Evolutionary conservation across 2,329 filamentous ascomycete genomes (phyloP).

Genomic region (Alternaria sp.): DNA sequence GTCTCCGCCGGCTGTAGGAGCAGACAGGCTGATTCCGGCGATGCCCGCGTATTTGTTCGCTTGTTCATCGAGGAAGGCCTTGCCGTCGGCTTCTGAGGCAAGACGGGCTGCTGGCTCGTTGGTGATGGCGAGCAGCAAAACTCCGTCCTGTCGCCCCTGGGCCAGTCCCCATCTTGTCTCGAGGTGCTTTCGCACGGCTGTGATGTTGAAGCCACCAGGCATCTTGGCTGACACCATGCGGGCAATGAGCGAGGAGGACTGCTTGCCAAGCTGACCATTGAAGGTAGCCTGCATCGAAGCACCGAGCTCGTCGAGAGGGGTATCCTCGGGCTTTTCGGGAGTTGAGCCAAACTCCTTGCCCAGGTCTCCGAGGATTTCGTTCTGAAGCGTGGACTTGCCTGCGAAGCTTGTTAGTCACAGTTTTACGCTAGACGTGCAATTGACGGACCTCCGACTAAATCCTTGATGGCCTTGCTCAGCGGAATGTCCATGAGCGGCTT

Average conservation of each 20-base stretch:
- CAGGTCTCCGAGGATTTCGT: slow-evolving; percentile 96
- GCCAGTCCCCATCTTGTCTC: slow-evolving; percentile 92
- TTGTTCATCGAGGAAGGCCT: slow-evolving; percentile 87
- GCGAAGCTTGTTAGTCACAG: slow-evolving; percentile 20
- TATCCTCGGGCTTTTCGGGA: slow-evolving; percentile 98
- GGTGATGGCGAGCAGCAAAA: slow-evolving; percentile 85
- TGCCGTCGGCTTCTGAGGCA: slow-evolving; percentile 87
- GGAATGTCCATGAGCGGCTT: slow-evolving; percentile 89
- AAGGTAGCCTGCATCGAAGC: slow-evolving; percentile 98
- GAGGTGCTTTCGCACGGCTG: slow-evolving; percentile 90
- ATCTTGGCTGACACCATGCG: slow-evolving; percentile 98
- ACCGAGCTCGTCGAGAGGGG: slow-evolving; percentile 91
- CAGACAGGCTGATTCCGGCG: slow-evolving; percentile 82
- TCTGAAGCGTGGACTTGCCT: slow-evolving; percentile 98
- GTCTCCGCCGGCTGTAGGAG: slow-evolving; percentile 73
- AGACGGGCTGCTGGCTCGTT: slow-evolving; percentile 90
- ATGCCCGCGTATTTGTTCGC: slow-evolving; percentile 86
- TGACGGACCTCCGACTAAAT: slow-evolving; percentile 88
- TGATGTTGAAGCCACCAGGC: slow-evolving; percentile 99
- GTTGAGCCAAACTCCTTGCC: slow-evolving; percentile 99
- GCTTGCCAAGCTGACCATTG: slow-evolving; percentile 96
- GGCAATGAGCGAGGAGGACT: slow-evolving; percentile 90
- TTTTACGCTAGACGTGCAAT: slow-evolving; percentile 6
- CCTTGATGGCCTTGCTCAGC: slow-evolving; percentile 95
- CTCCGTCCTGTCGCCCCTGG: slow-evolving; percentile 87